Base-by-base conservation (phyloP, 164 flowering plant species). In the Macadamia tetraphylla region DNA sequence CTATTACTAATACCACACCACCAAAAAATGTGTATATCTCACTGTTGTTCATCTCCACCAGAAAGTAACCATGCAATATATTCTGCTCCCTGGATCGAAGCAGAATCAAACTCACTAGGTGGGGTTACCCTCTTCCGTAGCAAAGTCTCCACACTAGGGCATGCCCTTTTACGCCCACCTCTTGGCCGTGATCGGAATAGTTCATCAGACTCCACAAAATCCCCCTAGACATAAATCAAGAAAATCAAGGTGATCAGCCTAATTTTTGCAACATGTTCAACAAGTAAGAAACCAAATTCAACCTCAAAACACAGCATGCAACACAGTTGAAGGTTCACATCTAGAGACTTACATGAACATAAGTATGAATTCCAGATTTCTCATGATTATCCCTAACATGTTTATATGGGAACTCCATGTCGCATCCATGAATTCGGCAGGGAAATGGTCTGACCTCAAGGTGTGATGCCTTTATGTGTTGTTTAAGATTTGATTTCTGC, bases 341-440 rank as follows among this genome's bases (percentile, higher is more conserved):
- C 8, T 17, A 3, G 1, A 35, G 40, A 71, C 84, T 82, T 71
- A 92, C 94, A 52, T 64, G 74, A 17, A 81, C 48, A 68, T 79
- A 84, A 55, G 81, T 74, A 71, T 90, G 97, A 58, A 70, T 31
- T 5, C 86, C 84, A 15, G 84, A 74, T 69, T 80, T 85, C 78
- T 92, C 98, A 66, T 92, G 98, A 15, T 83, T 84, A 66, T 90
- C 93, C 70, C 97, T 86, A 17, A 88, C 97, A 63, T 91, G 97
- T 79, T 75, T 87, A 78, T 76, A 90, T 0, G 96, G 58, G 56
- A 94, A 94, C 42, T 55, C 82, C 87, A 67, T 75, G 53, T 84
- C 86, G 77, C 99, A 94, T 1, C 83, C 89, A 29, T 86, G 51
- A 31, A 85, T 42, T 18, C 87, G 43, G 68, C 98, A 92, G 6